Evolutionary conservation across 805 yeast genomes (phyloP), one percentile per base, ranked within the genome.

Genomic region (Candida pseudoglaebosa): DNA sequence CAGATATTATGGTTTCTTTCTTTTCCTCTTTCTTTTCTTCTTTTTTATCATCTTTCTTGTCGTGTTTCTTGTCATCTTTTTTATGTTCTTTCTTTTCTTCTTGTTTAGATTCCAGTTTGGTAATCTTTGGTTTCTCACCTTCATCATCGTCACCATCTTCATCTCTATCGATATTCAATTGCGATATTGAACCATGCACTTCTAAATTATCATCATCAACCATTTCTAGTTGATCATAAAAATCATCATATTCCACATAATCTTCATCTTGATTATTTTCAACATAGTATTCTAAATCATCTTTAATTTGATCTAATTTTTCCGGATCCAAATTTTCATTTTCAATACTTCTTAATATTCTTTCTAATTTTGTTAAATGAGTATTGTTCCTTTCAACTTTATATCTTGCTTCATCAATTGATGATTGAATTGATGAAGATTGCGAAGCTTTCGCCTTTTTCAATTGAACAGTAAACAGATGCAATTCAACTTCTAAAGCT

Each of bases 201-300:
- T 40, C 61, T 3, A 55, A 50, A 32, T 50, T 45, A 32, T 49
- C 54, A 16, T 56, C 64, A 22, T 79, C 82, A 42, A 73, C 80
- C 32, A 89, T 74, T 32, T 82, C 89, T 50, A 93, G 73, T 43
- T 81, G 87, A 49, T 93, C 97, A 61, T 91, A 93, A 44, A 91
- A 77, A 10, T 87, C 89, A 50, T 90, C 96, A 60, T 91, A 95
- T 54, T 89, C 97, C 24, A 90, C 83, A 59, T 89, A 91, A 53
- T 90, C 96, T 4, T 81, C 90, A 40, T 89, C 96, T 60, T 84
- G 93, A 56, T 91, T 91, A 46, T 88, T 84, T 50, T 93, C 98
- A 21, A 93, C 93, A 59, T 87, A 90, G 65, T 93, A 91, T 49
- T 78, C 85, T 57, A 91, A 84, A 59, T 91, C 98, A 38, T 91